Evolutionary conservation across 352 stramenopile genomes (phyloP).

Genomic region (Thalassiosira sp.): DNA sequence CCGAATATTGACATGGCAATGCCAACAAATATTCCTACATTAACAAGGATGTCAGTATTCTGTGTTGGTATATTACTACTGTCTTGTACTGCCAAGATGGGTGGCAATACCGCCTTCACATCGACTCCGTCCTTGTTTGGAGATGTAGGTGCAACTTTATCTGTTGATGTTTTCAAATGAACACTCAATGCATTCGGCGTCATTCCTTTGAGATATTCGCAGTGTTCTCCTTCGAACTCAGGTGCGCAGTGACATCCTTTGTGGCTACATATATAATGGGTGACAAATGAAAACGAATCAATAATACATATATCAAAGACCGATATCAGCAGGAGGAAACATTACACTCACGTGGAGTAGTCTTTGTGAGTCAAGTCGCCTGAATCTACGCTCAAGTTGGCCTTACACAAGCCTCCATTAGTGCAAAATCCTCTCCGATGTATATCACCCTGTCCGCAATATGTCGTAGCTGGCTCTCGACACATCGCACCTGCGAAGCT

Average conservation of each 20-base stretch:
- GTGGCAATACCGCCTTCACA: not conserved
- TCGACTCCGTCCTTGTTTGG: not conserved
- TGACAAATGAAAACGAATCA: too few relatives aligned
- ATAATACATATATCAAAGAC: too few relatives aligned
- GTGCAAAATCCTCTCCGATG: slow-evolving; percentile 40
- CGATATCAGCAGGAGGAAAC: too few relatives aligned
- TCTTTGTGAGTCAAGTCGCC: not conserved
- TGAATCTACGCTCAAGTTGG: slow-evolving; percentile 7
- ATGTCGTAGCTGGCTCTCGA: slow-evolving; percentile 33
- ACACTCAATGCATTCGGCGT: not conserved
- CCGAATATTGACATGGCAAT: slow-evolving; percentile 2
- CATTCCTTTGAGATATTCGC: slow-evolving; percentile 39
- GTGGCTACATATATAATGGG: slow-evolving; percentile 18
- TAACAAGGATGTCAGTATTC: not conserved
- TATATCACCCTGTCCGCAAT: slow-evolving; percentile 35
- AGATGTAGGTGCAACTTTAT: not conserved
- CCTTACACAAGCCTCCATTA: slow-evolving; percentile 36
- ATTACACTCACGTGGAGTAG: slow-evolving; percentile 20
- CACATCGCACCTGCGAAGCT: slow-evolving; percentile 41
- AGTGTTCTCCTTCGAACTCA: slow-evolving; percentile 44
- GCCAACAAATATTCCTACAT: not conserved
- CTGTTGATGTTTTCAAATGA: slow-evolving; percentile 8
- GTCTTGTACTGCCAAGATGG: not conserved
- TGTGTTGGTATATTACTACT: not conserved
- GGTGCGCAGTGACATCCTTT: slow-evolving; percentile 35